phyloP scores from a whole-genome alignment of 441 rosid genomes.

The Manihot esculenta region DNA sequence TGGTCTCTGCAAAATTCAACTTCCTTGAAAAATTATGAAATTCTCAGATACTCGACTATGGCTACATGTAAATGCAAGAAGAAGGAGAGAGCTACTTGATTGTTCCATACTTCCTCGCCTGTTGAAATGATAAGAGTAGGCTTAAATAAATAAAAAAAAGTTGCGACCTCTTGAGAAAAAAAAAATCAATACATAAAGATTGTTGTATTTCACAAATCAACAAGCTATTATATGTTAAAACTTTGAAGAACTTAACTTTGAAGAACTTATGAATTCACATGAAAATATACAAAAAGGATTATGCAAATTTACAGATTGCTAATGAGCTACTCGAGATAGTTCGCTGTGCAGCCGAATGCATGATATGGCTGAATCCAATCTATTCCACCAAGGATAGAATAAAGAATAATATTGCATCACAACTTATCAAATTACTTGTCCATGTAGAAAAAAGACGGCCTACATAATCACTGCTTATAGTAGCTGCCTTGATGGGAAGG shows the following conservation, averaged over 20 bases:
- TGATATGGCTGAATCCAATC: constrained; percentile 10
- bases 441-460: not conserved
- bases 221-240: not conserved
- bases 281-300: not conserved
- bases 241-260: not conserved
- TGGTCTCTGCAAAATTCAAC: too few species aligned
- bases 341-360: not conserved
- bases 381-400: constrained; percentile 2
- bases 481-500: constrained; percentile 78
- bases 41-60: too few species aligned
- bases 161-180: too few species aligned
- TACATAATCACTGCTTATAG: constrained; percentile 53
- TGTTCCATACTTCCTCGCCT: too few species aligned
- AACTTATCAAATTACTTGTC: constrained; percentile 6
- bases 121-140: too few species aligned
- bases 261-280: constrained; percentile 8
- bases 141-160: too few species aligned
- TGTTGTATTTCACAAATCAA: not conserved
- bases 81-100: too few species aligned
- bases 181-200: not conserved
- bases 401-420: not conserved
- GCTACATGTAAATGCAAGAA: too few species aligned
- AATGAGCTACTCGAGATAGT: not conserved
- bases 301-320: not conserved
- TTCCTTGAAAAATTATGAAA: too few species aligned